Evolutionary conservation across 352 stramenopile species (phyloP).

Genomic region (Pythium chondricola): DNA sequence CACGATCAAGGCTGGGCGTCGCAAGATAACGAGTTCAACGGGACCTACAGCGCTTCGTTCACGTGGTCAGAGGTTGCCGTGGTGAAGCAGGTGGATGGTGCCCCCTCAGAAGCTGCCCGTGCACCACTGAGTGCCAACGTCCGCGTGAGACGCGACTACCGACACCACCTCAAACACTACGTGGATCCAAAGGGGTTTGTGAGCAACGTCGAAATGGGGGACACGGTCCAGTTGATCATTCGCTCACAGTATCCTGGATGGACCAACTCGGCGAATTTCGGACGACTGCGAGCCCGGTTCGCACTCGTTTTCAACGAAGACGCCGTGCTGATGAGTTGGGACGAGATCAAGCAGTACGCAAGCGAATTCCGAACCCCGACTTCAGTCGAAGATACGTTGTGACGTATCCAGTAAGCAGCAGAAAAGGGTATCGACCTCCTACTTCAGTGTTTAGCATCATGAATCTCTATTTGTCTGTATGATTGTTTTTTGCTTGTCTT

Average conservation of each 20-base stretch:
- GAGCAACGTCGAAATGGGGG: conserved; percentile 30
- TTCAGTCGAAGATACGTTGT: not conserved
- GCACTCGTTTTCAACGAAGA: conserved; percentile 10
- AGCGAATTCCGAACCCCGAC: not conserved
- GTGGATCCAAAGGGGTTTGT: conserved; percentile 25
- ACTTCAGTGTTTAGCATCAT: not conserved
- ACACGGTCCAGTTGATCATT: conserved; percentile 45
- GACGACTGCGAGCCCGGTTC: conserved; percentile 33
- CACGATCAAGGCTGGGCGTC: conserved; percentile 70
- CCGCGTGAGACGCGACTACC: conserved; percentile 32
- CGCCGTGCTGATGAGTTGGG: conserved; percentile 1
- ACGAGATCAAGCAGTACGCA: not conserved
- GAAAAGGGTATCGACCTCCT: too few species aligned
- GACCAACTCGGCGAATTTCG: conserved; percentile 57
- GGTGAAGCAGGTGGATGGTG: conserved; percentile 17
- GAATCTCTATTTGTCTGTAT: not conserved
- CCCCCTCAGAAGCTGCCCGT: conserved; percentile 18
- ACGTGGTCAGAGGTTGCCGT: conserved; percentile 67
- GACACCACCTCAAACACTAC: conserved; percentile 57
- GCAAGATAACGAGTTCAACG: conserved; percentile 28
- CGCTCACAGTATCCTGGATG: conserved; percentile 57
- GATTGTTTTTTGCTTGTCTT: not conserved
- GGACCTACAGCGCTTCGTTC: conserved; percentile 45
- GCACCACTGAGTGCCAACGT: conserved; percentile 41
- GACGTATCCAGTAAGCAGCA: not conserved